These are phyloP conservation scores for Microascus cirrosus DNA, from an alignment of 2,329 filamentous ascomycete genomes.

Conservation along the genomic window DNA sequence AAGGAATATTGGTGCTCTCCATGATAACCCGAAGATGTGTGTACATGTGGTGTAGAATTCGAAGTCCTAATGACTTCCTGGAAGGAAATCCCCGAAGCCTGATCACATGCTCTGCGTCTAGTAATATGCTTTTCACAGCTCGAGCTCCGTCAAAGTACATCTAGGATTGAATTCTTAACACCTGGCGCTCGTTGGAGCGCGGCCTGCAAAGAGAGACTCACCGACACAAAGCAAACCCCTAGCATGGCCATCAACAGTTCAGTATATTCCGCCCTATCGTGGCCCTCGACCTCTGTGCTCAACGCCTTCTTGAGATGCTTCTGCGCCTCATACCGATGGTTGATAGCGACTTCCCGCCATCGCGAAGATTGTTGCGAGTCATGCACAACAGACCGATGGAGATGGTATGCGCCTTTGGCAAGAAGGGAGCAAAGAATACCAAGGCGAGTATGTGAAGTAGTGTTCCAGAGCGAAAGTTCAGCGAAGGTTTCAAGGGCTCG, in stretches of 20 bases:
- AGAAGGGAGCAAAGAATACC: conserved; percentile 26
- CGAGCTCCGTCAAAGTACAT: background rate
- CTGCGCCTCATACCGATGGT: conserved; percentile 18
- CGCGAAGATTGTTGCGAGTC: conserved; percentile 2
- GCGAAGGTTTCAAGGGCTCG: conserved; percentile 28
- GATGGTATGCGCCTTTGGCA: conserved; percentile 29
- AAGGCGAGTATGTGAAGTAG: conserved; percentile 22
- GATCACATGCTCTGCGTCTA: conserved; percentile 32
- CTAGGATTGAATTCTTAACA: background rate
- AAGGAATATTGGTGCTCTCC: conserved; percentile 21
- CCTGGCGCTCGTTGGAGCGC: background rate
- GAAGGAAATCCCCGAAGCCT: conserved; percentile 22
- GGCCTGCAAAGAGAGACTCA: conserved; percentile 2
- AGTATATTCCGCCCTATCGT: conserved; percentile 27
- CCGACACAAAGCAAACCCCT: conserved; percentile 13
- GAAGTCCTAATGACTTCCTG: conserved; percentile 25
- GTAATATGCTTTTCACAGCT: conserved; percentile 10
- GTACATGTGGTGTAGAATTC: conserved; percentile 34
- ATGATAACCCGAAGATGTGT: conserved; percentile 29
- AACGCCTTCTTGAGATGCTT: conserved; percentile 20
- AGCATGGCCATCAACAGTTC: conserved; percentile 31
- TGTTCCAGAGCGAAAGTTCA: conserved; percentile 26
- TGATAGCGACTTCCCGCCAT: conserved; percentile 16
- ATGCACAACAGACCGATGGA: conserved; percentile 10
- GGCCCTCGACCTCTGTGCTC: conserved; percentile 17